These are phyloP conservation scores for Erysimum cheiri DNA, from an alignment of 441 rosid species.

Conservation along the genomic window DNA sequence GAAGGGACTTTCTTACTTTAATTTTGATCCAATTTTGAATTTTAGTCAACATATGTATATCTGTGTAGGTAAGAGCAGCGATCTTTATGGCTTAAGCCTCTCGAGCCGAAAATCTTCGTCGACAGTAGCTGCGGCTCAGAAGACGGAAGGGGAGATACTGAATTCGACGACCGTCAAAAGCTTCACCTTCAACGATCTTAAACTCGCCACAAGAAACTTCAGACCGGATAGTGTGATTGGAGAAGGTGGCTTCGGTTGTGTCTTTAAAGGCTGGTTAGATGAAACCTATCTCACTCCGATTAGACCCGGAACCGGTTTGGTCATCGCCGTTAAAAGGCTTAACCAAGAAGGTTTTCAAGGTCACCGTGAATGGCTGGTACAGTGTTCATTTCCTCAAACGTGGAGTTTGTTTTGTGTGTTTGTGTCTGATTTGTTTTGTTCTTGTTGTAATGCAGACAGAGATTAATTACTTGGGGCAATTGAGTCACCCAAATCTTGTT, in stretches of 20 bases:
- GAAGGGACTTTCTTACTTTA: neutral
- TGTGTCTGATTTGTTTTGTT: constrained; percentile 31
- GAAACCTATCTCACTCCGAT: constrained; percentile 65
- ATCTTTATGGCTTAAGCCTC: constrained; percentile 40
- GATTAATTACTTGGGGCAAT: constrained; percentile 84
- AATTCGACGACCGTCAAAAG: constrained; percentile 69
- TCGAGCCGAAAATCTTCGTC: constrained; percentile 50
- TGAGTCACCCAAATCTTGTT: constrained; percentile 85
- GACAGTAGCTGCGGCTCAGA: constrained; percentile 35
- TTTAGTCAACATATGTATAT: constrained; percentile 20
- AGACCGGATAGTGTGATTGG: constrained; percentile 90
- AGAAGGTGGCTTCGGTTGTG: constrained; percentile 97
- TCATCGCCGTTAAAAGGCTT: constrained; percentile 85
- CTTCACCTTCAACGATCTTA: constrained; percentile 67
- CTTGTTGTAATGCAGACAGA: constrained; percentile 63
- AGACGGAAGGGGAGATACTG: constrained; percentile 83
- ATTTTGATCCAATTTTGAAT: constrained; percentile 17
- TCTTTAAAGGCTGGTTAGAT: constrained; percentile 95
- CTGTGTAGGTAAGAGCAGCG: constrained; percentile 57
- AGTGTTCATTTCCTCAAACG: neutral
- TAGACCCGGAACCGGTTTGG: constrained; percentile 77
- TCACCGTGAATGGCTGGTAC: constrained; percentile 94
- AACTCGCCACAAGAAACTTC: constrained; percentile 86
- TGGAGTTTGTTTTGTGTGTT: neutral
- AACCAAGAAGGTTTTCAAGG: constrained; percentile 87